Evolutionary conservation across 2,329 filamentous ascomycete species (phyloP).

Genomic region (Chrysoporthe deuterocubensis): DNA sequence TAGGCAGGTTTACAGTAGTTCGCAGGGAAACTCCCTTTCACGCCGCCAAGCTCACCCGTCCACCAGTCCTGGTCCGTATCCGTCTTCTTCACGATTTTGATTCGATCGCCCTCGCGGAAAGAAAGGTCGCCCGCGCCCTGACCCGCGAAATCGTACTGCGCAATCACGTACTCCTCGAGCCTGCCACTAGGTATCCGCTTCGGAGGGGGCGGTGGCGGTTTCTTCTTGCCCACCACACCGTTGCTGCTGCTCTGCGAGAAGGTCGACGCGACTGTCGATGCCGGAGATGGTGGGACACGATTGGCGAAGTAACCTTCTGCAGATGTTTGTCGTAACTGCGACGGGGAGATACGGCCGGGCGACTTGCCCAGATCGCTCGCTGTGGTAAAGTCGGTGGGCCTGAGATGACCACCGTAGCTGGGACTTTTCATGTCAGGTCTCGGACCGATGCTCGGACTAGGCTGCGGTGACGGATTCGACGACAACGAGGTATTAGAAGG

Average conservation of each 20-base stretch:
- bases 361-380: constrained; percentile 46
- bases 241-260: constrained; percentile 30
- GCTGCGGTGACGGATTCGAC: constrained; percentile 34
- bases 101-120: constrained; percentile 78
- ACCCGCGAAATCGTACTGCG: constrained; percentile 75
- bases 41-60: constrained; percentile 75
- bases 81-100: constrained; percentile 78
- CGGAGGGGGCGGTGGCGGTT: constrained; percentile 71
- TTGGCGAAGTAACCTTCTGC: constrained; percentile 41
- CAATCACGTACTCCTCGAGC: constrained; percentile 65
- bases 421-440: constrained; percentile 36
- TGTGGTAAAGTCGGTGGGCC: constrained; percentile 50
- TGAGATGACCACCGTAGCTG: constrained; percentile 38
- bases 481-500: constrained; percentile 33
- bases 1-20: constrained; percentile 70
- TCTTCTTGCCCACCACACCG: constrained; percentile 67
- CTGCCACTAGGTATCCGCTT: constrained; percentile 59
- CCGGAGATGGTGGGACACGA: constrained; percentile 32
- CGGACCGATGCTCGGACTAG: constrained; percentile 37
- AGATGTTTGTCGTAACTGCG: constrained; percentile 30
- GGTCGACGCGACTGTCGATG: constrained; percentile 35
- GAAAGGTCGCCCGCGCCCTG: constrained; percentile 71
- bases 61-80: constrained; percentile 85
- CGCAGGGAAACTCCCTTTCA: constrained; percentile 75
- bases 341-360: constrained; percentile 30